Percentiles rank a stretch among this genome's conserved stretches.
Conservation (phyloP, 2,329 filamentous ascomycete species). For the Diplodia sapinea region DNA sequence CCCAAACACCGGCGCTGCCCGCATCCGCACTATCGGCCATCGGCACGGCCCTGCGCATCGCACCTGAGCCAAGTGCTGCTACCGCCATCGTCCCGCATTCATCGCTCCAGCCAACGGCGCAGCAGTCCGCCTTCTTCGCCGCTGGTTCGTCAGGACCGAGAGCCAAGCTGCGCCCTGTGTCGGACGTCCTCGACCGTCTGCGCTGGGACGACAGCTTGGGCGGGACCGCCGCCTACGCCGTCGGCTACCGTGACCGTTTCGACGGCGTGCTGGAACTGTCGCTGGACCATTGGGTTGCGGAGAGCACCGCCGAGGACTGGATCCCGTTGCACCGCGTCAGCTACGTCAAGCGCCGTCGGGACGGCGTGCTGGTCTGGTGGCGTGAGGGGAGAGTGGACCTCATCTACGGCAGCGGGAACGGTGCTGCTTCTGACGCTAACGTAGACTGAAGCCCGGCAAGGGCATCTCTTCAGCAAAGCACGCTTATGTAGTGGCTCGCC, state of each 20-base stretch:
- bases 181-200: conserved; percentile 51
- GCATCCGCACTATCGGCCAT: conserved; percentile 24
- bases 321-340: conserved; percentile 56
- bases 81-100: conserved; percentile 13
- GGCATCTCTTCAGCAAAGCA: neutral
- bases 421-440: neutral
- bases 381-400: conserved; percentile 48
- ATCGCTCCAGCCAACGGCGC: neutral
- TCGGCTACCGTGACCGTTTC: conserved; percentile 58
- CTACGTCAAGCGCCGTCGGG: conserved; percentile 35
- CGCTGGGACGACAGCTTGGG: conserved; percentile 47
- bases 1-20: conserved; percentile 5
- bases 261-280: conserved; percentile 51
- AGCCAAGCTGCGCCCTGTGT: conserved; percentile 33
- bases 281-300: conserved; percentile 54
- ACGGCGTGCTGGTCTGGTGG: conserved; percentile 51
- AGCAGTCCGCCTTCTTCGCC: neutral
- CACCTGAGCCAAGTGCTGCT: conserved; percentile 1
- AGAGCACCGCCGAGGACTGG: conserved; percentile 57
- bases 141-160: neutral
- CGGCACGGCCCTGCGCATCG: conserved; percentile 3
- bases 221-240: conserved; percentile 46
- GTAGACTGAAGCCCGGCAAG: neutral
- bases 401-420: conserved; percentile 48
- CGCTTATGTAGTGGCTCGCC: neutral